phyloP scores from a whole-genome alignment of 495 filamentous ascomycete species.

The Penicillium coprophilum region DNA sequence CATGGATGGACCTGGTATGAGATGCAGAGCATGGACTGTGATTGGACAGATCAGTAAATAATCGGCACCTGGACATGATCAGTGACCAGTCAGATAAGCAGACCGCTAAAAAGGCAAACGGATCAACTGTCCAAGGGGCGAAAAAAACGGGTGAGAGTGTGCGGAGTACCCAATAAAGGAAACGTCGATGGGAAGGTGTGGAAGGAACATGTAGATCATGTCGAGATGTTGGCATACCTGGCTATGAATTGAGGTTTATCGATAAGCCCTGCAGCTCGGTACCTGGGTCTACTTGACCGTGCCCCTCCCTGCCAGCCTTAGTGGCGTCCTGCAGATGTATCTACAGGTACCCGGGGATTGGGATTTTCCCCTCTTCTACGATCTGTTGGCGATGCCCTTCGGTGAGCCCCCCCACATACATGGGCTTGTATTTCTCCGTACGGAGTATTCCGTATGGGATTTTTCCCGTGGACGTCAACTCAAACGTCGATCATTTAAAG shows the following conservation, averaged over 20 bases:
- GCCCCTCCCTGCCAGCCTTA: slow-evolving; percentile 9
- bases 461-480: background rate
- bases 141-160: background rate
- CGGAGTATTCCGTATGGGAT: background rate
- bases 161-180: background rate
- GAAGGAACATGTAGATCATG: no score
- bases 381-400: background rate
- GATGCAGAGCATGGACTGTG: slow-evolving; percentile 10
- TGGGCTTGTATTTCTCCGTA: slow-evolving; percentile 1
- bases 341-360: slow-evolving; percentile 28
- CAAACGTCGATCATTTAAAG: slow-evolving; percentile 1
- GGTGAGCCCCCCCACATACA: background rate
- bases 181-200: background rate
- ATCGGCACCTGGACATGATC: background rate
- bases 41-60: slow-evolving; percentile 11
- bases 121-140: slow-evolving; percentile 5
- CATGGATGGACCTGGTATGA: slow-evolving; percentile 26
- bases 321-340: slow-evolving; percentile 29
- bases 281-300: slow-evolving; percentile 29
- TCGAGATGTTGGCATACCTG: slow-evolving; percentile 11
- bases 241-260: slow-evolving; percentile 21
- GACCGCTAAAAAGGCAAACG: slow-evolving; percentile 31
- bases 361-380: slow-evolving; percentile 6
- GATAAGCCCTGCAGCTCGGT: slow-evolving; percentile 33
- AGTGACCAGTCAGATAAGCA: slow-evolving; percentile 13